Conservation (phyloP, 306 rosid genomes). For the Cucumis hystrix region DNA sequence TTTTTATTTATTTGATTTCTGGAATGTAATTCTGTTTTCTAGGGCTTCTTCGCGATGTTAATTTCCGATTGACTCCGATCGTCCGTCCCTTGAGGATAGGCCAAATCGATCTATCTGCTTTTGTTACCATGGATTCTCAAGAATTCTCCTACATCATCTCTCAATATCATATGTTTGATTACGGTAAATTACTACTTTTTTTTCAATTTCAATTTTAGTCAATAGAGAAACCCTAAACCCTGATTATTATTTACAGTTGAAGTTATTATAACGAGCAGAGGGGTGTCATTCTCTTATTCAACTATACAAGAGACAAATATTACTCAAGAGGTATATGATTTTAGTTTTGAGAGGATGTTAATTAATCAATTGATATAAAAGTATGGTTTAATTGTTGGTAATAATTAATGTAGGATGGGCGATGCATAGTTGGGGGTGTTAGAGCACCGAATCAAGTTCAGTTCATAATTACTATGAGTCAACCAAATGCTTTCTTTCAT, state of each 20-base stretch:
- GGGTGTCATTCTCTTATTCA: background rate
- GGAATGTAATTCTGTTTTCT: too few species aligned
- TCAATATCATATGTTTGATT: background rate
- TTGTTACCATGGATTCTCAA: background rate
- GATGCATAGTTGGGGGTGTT: background rate
- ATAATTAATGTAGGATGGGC: background rate
- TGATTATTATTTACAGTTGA: background rate
- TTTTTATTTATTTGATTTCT: too few species aligned
- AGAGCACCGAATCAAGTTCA: background rate
- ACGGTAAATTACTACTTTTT: background rate
- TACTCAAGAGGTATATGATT: background rate
- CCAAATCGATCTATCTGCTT: background rate
- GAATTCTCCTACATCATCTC: background rate
- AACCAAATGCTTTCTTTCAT: background rate
- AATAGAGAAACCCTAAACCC: too few species aligned
- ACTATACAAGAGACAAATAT: background rate
- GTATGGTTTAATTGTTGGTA: background rate
- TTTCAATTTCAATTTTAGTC: too few species aligned
- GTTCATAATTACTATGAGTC: background rate
- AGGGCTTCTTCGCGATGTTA: background rate
- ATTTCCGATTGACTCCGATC: background rate
- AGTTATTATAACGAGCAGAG: background rate
- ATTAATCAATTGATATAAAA: too few species aligned
- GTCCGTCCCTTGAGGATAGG: background rate
- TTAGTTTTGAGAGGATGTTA: too few species aligned